phyloP scores from a whole-genome alignment of 371 early-diverging fungal species.

The Syncephalastrum monosporum region DNA sequence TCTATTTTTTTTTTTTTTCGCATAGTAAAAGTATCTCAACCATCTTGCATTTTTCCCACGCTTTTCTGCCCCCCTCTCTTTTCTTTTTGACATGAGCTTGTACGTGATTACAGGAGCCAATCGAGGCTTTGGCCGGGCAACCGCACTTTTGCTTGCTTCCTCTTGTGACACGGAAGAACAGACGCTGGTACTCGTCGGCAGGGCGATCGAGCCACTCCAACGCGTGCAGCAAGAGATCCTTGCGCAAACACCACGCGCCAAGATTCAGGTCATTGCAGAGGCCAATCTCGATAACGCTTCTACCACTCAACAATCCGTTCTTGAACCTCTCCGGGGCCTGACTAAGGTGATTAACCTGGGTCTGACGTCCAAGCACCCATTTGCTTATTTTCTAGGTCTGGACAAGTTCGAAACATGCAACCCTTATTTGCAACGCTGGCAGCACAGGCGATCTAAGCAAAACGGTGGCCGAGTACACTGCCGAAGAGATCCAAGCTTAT shows the following conservation, averaged over 20 bases:
- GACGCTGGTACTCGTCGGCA: slow-evolving; percentile 58
- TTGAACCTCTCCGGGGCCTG: slow-evolving; percentile 7
- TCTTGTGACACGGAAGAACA: slow-evolving; percentile 9
- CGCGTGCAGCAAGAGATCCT: slow-evolving; percentile 15
- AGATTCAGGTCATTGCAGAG: slow-evolving; percentile 16
- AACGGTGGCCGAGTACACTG: slow-evolving; percentile 51
- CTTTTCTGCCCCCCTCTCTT: not conserved
- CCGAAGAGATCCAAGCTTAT: slow-evolving; percentile 54
- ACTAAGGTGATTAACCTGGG: too few species aligned
- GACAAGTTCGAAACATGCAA: slow-evolving; percentile 35
- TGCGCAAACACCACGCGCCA: slow-evolving; percentile 5
- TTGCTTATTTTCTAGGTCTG: not conserved
- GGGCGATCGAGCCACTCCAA: slow-evolving; percentile 28
- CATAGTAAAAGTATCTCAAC: not conserved
- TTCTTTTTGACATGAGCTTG: slow-evolving; percentile 14
- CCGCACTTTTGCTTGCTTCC: slow-evolving; percentile 45
- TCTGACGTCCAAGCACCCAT: too few species aligned
- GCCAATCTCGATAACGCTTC: slow-evolving; percentile 19
- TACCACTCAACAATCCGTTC: slow-evolving; percentile 16
- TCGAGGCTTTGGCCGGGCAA: slow-evolving; percentile 75
- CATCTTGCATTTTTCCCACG: slow-evolving; percentile 5
- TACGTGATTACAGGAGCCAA: slow-evolving; percentile 82
- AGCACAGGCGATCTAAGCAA: slow-evolving; percentile 73
- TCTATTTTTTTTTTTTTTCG: not conserved
- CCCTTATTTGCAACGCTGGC: slow-evolving; percentile 84